Base-by-base conservation (phyloP, 306 rosid species). In the Albizia julibrissin region DNA sequence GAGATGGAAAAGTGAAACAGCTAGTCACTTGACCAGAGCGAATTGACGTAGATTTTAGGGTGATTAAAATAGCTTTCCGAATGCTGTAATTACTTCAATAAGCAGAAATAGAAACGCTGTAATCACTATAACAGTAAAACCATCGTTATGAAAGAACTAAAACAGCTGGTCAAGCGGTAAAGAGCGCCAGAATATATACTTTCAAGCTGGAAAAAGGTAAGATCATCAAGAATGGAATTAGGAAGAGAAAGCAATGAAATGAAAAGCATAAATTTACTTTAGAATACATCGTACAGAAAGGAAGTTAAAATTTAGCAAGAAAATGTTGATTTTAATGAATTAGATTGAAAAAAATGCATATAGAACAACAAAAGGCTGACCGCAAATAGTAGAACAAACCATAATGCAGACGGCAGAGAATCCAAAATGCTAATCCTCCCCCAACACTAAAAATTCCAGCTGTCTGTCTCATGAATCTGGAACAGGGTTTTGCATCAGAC, bases 401-500 rank as follows among this genome's bases (percentile, higher is more conserved):
- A 39, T 93, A 93, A 69, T 95, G 98, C 88, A 95, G 69, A 79
- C 97, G 83, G 72, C 98, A 91, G 61, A 95, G 98, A 78, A 93
- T 72, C 98, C 99, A 95, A 87, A 93, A 93, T 33, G 83, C 91
- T 62, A 95, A 85, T 70, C 88, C 97, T 83, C 99, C 99, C 58
- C 96, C 98, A 76, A 95, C 98, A 67, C 88, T 85, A 73, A 74
- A 95, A 72, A 95, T 87, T 34, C 91, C 97, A 0, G 98, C 99
- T 1, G 97, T 93, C 62, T 95, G 99, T 72, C 92, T 90, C 92
- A 86, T 93, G 79, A 95, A 77, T 84, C 95, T 90, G 24, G 99
- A 89, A 78, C 98, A 95, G 11, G 99, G 97, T 85, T 93, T 95
- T 43, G 79, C 61, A 81, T 95, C 98, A 8, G 98, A 84, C 84